These are phyloP conservation scores for Fusarium bulbicola DNA, from an alignment of 2,329 filamentous ascomycete genomes.

Conservation along the genomic window DNA sequence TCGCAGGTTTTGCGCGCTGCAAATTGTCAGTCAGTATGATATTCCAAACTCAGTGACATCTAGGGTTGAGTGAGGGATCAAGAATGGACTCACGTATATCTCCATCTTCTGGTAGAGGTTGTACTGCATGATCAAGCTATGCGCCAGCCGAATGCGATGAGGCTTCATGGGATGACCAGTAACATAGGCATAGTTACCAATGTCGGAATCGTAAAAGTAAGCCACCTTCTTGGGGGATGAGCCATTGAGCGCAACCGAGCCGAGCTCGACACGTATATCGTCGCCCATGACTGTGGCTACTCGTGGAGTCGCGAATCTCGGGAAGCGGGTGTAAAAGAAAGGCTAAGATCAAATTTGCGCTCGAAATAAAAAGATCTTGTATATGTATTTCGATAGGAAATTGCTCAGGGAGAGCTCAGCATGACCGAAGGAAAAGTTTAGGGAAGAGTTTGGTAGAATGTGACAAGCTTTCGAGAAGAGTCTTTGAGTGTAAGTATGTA, in stretches of 20 bases:
- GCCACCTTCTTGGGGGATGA: constrained; percentile 80
- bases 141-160: constrained; percentile 92
- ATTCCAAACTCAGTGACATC: neutral
- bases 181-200: constrained; percentile 97
- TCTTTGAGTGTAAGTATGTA: constrained; percentile 30
- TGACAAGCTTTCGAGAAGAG: constrained; percentile 28
- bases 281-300: constrained; percentile 48
- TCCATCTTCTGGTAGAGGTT: constrained; percentile 97
- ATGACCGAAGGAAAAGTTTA: constrained; percentile 29
- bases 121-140: constrained; percentile 96
- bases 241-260: constrained; percentile 58
- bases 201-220: constrained; percentile 98
- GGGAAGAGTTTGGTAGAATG: neutral
- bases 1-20: constrained; percentile 86
- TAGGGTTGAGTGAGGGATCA: neutral
- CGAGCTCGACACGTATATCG: constrained; percentile 51
- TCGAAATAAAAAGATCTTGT: neutral
- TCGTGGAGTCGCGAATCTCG: constrained; percentile 26
- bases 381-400: constrained; percentile 3
- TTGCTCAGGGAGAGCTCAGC: constrained; percentile 35
- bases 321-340: constrained; percentile 7
- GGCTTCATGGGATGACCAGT: constrained; percentile 99
- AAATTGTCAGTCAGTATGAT: constrained; percentile 51
- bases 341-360: neutral
- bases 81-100: constrained; percentile 76